Percentiles rank a stretch among this genome's conserved stretches.
Evolutionary conservation across 139 green algal species (phyloP).

Genomic region (Tetradesmus obliquus): DNA sequence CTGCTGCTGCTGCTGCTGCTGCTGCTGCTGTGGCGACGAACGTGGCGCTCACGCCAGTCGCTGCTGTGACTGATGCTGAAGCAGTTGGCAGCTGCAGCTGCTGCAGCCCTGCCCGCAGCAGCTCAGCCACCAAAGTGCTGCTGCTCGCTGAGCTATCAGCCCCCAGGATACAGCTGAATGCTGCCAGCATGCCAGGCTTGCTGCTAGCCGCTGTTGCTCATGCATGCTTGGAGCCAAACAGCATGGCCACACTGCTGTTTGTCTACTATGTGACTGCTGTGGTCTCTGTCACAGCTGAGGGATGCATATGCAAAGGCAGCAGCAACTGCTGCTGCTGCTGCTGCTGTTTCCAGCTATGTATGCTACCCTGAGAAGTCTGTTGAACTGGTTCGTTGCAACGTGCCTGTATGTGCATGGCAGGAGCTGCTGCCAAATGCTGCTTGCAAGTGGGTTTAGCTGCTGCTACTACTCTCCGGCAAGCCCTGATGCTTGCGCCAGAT

Average conservation of each 20-base stretch:
- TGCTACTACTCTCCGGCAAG: background rate
- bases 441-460: background rate
- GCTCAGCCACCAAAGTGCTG: background rate
- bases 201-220: background rate
- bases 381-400: too few relatives aligned
- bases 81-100: background rate
- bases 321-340: background rate
- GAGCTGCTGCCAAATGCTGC: background rate
- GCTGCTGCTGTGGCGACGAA: background rate
- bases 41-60: background rate
- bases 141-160: background rate
- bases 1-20: background rate
- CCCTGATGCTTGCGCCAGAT: background rate
- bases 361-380: too few relatives aligned
- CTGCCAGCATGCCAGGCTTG: background rate
- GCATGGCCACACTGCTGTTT: too few relatives aligned
- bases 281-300: background rate
- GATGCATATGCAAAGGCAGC: background rate
- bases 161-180: background rate
- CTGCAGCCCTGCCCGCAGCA: background rate
- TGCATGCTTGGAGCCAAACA: background rate
- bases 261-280: too few relatives aligned
- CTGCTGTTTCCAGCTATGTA: background rate
- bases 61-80: background rate
- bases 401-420: background rate